These are phyloP conservation scores for Falciphora oryzae DNA, from an alignment of 2,329 filamentous ascomycete species.

Conservation along the genomic window DNA sequence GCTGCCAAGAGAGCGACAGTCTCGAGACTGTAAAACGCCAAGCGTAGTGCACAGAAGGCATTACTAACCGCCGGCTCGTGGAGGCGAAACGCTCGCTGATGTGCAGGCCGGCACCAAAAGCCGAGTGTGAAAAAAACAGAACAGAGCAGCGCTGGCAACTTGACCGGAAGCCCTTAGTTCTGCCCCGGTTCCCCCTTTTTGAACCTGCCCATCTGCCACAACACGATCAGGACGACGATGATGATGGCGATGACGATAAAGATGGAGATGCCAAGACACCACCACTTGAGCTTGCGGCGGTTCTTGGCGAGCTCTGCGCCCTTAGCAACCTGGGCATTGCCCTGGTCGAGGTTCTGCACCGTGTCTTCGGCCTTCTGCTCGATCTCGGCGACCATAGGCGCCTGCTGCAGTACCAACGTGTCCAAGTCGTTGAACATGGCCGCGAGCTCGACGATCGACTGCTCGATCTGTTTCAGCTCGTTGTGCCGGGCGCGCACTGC, in stretches of 20 bases:
- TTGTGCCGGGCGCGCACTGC: constrained; percentile 78
- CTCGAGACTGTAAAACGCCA: neutral
- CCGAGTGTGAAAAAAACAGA: neutral
- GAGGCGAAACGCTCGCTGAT: neutral
- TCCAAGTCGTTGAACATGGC: constrained; percentile 70
- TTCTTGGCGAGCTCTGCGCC: constrained; percentile 62
- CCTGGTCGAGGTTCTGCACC: constrained; percentile 60
- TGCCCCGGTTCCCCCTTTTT: neutral
- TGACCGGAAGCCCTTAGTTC: neutral
- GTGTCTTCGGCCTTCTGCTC: constrained; percentile 63
- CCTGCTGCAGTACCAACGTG: constrained; percentile 67
- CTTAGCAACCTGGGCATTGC: constrained; percentile 62
- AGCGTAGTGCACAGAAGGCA: neutral
- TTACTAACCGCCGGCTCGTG: neutral
- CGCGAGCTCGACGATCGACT: constrained; percentile 64
- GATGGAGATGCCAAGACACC: constrained; percentile 58
- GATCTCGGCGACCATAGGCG: constrained; percentile 53
- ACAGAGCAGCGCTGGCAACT: neutral
- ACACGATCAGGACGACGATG: constrained; percentile 42
- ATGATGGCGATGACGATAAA: constrained; percentile 52
- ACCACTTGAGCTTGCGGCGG: constrained; percentile 76
- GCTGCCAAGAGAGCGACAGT: neutral
- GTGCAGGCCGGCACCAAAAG: too few species aligned
- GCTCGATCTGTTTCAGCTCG: constrained; percentile 75
- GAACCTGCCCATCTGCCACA: neutral